Base-by-base conservation (phyloP, 129 eudicot genomes). In the Escallonia herrerae region DNA sequence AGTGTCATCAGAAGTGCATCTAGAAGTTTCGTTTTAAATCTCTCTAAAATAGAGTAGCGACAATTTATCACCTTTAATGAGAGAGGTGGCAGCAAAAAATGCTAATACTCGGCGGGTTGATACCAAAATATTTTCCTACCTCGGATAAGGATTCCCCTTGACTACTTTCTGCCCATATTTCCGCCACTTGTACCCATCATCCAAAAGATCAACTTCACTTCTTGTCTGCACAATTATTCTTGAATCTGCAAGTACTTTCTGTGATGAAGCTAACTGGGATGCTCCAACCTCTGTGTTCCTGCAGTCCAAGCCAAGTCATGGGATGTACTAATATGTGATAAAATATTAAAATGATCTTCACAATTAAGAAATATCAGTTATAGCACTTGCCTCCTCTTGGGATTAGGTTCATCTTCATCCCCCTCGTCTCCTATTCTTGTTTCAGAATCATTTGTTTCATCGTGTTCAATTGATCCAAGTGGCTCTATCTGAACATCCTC, bases 91-190 rank as follows among this genome's bases (percentile, higher is more conserved):
- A 22, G 33, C 33, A 22, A 22, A 22, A 22, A 22, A 22, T 22
- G 33, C 33, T 22, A 22, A 22, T 22, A 22, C 33, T 22, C 33
- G 1, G 33, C 33, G 0, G 33, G 33, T 22, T 22, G 0, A 22
- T 22, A 22, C 33, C 33, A 22, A 22, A 22, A 22, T 1, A 22
- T 22, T 5, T 54, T 47, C 60, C 51, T 8, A 93, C 98, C 98
- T 88, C 79, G 98, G 98, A 76, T 93, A 76, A 40, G 87, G 86
- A 82, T 88, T 93, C 62, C 98, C 98, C 74, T 93, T 93, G 62
- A 93, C 98, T 63, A 93, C 98, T 78, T 93, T 93, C 64, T 93
- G 98, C 49, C 98, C 98, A 56, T 93, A 93, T 75, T 93, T 93
- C 44, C 98, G 80, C 98, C 98, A 93, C 81, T 90, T 93, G 64